Base-by-base conservation (phyloP, 208 protist genomes). In the Trypanosoma melophagium region DNA sequence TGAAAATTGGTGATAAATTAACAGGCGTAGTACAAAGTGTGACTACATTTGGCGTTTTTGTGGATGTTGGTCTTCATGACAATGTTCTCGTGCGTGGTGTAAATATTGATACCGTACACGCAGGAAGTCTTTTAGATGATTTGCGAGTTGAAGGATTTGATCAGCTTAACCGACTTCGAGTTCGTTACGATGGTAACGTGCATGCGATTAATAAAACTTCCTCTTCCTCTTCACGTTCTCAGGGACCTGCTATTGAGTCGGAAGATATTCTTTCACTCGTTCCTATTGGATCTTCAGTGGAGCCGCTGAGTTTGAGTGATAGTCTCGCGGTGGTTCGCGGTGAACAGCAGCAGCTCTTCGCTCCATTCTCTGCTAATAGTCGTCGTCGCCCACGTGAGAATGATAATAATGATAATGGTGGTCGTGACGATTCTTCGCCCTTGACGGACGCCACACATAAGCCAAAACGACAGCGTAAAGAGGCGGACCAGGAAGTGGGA, bases 41-140 rank as follows among this genome's bases (percentile, higher is more conserved):
- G 10, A 92, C 85, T 12, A 83, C 87, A 47, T 95, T 95, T 66
- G 90, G 90, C 16, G 87, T 77, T 1, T 95, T 95, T 74, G 85
- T 95, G 7, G 87, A 95, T 76, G 87, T 79, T 53, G 90, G 90
- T 19, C 63, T 95, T 66, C 87, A 92, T 74, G 76, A 93, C 44
- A 61, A 76, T 7, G 79, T 91, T 14, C 77, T 95, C 19, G 74
- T 95, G 66, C 83, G 78, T 45, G 81, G 70, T 7, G 44, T 66
- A 19, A 61, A 67, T 19, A 71, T 87, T 63, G 81, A 90, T 63
- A 63, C 62, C 25, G 69, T 88, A 66, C 82, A 84, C 56, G 69
- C 81, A 31, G 89, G 89, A 52, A 66, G 66, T 54, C 60, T 83
- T 52, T 61, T 95, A 22, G 38, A 75, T 40, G 53, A 74, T 41